Percentiles rank a stretch among this genome's conserved stretches.
phyloP scores from a whole-genome alignment of 495 filamentous ascomycete genomes.

The Penicillium coffeae region DNA sequence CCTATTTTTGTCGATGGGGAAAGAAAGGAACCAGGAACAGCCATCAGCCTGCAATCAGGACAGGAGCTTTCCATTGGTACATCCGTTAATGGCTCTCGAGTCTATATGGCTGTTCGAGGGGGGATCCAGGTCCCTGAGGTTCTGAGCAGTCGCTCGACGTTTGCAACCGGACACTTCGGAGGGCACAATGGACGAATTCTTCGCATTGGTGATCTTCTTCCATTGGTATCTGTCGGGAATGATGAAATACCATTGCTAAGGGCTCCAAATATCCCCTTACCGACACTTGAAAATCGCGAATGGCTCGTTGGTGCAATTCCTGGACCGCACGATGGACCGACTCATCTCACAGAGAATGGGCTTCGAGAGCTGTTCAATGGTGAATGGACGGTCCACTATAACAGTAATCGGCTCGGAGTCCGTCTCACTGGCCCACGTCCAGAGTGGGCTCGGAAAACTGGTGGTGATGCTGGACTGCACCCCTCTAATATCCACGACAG shows the following conservation, averaged over 20 bases:
- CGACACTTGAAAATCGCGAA: not conserved
- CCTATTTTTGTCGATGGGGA: constrained; percentile 3
- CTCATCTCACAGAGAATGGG: constrained; percentile 1
- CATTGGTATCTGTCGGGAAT: not conserved
- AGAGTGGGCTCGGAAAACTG: constrained; percentile 10
- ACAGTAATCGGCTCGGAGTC: constrained; percentile 14
- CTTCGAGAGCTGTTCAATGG: constrained; percentile 15
- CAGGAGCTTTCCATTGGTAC: constrained; percentile 4
- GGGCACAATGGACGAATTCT: constrained; percentile 8
- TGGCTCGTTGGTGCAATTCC: constrained; percentile 7
- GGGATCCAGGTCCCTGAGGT: constrained; percentile 5
- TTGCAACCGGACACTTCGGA: constrained; percentile 4
- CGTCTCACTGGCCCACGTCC: constrained; percentile 16
- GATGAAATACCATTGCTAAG: not conserved
- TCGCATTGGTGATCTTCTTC: constrained; percentile 1
- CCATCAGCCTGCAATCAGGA: constrained; percentile 3
- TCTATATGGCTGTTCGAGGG: constrained; percentile 7
- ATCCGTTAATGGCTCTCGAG: not conserved
- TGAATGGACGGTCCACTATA: constrained; percentile 20
- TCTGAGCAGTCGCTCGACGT: constrained; percentile 7
- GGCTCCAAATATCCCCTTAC: not conserved
- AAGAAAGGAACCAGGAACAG: not conserved
- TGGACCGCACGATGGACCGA: constrained; percentile 4
- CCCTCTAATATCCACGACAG: constrained; percentile 19
- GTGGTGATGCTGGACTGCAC: constrained; percentile 18